Conservation (phyloP, 2,329 filamentous ascomycete species). For the Metarhizium album region DNA sequence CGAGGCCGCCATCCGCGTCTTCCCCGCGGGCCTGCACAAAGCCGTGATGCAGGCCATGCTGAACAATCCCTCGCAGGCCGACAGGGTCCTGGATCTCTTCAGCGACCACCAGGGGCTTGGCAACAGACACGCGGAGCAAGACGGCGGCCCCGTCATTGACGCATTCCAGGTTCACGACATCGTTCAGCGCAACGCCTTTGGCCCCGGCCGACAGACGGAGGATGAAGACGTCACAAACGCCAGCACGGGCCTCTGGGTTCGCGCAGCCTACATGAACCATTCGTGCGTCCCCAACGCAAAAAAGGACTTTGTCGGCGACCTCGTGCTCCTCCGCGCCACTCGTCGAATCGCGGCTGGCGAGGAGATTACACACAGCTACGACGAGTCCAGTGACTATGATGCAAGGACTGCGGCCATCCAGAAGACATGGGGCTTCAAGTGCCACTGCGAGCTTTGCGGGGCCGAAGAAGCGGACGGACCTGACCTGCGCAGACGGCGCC, state of each 20-base stretch:
- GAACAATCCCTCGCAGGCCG: conserved; percentile 16
- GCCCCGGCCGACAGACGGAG: conserved; percentile 16
- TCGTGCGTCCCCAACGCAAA: conserved; percentile 26
- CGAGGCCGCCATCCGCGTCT: conserved; percentile 16
- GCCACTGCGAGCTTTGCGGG: conserved; percentile 23
- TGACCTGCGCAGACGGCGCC: conserved; percentile 10
- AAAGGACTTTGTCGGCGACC: conserved; percentile 28
- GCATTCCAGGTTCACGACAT: conserved; percentile 23
- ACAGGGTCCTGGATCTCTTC: conserved; percentile 13
- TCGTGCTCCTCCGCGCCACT: conserved; percentile 26
- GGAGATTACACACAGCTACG: conserved; percentile 24
- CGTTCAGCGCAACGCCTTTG: conserved; percentile 22
- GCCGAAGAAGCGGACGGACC: conserved; percentile 17
- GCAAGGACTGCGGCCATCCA: conserved; percentile 10
- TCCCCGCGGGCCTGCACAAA: conserved; percentile 20
- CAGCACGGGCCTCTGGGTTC: conserved; percentile 28
- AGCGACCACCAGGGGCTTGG: conserved; percentile 18
- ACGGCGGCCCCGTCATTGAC: conserved; percentile 16
- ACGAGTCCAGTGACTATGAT: conserved; percentile 17
- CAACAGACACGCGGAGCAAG: conserved; percentile 13
- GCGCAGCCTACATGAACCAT: conserved; percentile 31
- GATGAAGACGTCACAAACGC: conserved; percentile 20
- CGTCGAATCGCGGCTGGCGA: conserved; percentile 20
- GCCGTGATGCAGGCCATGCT: conserved; percentile 16
- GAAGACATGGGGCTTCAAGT: conserved; percentile 28